Percentiles rank a stretch among this genome's conserved stretches.
phyloP scores from a whole-genome alignment of 108 stramenopile species.

The Fragilariopsis cylindrus region DNA sequence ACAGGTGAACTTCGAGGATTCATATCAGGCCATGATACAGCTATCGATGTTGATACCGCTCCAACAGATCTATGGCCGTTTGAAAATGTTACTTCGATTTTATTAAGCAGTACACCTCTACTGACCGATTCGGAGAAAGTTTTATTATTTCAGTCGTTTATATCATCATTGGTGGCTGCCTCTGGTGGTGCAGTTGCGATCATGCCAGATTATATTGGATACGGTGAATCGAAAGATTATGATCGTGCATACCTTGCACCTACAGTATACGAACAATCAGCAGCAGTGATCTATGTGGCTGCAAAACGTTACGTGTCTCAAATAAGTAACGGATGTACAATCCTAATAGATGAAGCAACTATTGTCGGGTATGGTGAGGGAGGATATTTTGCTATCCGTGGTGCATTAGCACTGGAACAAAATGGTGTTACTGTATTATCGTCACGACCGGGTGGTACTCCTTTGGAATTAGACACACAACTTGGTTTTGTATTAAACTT shows the following conservation, averaged over 20 bases:
- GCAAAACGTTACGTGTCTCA: constrained; percentile 7
- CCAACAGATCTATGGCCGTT: constrained; percentile 15
- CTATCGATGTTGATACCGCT: constrained; percentile 10
- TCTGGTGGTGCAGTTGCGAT: constrained; percentile 4
- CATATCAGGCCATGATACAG: not conserved
- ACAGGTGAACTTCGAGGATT: constrained; percentile 4
- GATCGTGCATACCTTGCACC: constrained; percentile 15
- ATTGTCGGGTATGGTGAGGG: constrained; percentile 9
- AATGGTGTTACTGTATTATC: constrained; percentile 4
- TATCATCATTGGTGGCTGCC: constrained; percentile 8
- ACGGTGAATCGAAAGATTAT: constrained; percentile 14
- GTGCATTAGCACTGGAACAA: constrained; percentile 10
- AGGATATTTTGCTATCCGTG: constrained; percentile 7
- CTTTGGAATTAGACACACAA: not conserved
- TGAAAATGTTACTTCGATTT: not conserved
- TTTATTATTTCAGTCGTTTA: not conserved
- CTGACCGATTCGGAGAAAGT: constrained; percentile 1
- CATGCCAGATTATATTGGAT: constrained; percentile 21
- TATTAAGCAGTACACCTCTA: not conserved
- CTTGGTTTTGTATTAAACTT: not conserved
- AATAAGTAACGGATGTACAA: not conserved
- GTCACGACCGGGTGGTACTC: constrained; percentile 11
- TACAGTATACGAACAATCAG: constrained; percentile 3
- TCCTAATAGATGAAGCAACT: constrained; percentile 1
- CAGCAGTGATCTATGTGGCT: not conserved